phyloP scores from a whole-genome alignment of 305 asterid species.

The Fraxinus xanthoxyloides region DNA sequence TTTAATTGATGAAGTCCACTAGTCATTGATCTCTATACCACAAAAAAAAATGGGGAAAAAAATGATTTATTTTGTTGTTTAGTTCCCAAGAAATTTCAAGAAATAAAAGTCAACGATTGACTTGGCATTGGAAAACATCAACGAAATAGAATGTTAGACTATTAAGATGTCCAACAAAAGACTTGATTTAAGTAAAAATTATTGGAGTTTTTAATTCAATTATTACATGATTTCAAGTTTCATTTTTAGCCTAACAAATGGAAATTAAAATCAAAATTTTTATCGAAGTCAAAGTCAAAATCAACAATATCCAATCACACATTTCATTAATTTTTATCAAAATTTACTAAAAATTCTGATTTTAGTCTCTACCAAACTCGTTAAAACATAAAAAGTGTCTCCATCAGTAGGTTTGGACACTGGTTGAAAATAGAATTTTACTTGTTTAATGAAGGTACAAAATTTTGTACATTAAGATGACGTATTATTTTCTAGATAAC shows the following conservation, averaged over 20 bases:
- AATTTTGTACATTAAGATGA: no score
- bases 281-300: no score
- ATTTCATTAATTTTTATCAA: no score
- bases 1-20: neutral
- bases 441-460: no score
- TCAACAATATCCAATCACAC: no score
- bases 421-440: no score
- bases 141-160: neutral
- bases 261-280: no score
- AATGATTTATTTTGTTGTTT: neutral
- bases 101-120: neutral
- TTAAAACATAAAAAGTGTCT: no score
- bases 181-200: neutral
- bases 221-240: neutral
- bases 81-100: neutral
- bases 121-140: neutral
- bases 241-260: neutral
- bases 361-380: no score
- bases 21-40: neutral
- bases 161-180: neutral
- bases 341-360: no score
- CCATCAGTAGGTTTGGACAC: no score
- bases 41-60: neutral
- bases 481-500: no score
- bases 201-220: neutral